Percentiles rank a stretch among this genome's conserved stretches.
Conservation (phyloP, 2,329 filamentous ascomycete species). For the Berkeleyomyces rouxiae region DNA sequence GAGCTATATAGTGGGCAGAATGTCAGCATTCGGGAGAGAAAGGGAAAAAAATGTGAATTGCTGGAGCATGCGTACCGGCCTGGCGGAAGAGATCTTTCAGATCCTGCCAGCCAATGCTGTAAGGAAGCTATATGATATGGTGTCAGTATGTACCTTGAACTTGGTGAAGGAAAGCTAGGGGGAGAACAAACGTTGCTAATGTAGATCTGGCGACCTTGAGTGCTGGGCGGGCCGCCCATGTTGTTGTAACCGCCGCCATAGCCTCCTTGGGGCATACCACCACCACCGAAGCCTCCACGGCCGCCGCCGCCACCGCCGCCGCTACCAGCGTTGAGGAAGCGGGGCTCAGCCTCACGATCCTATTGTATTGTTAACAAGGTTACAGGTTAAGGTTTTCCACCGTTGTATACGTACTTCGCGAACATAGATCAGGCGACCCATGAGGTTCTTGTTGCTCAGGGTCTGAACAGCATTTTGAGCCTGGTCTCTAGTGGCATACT, state of each 20-base stretch:
- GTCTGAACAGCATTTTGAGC: slow-evolving; percentile 93
- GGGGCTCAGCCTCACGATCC: slow-evolving; percentile 96
- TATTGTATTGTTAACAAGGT: slow-evolving; percentile 22
- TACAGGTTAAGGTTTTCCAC: background rate
- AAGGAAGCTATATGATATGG: slow-evolving; percentile 55
- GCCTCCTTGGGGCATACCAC: slow-evolving; percentile 27
- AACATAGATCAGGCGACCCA: slow-evolving; percentile 97
- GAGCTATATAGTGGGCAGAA: slow-evolving; percentile 21
- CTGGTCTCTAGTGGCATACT: slow-evolving; percentile 99
- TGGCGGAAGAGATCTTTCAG: slow-evolving; percentile 97
- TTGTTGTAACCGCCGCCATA: slow-evolving; percentile 36
- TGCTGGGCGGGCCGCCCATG: slow-evolving; percentile 31
- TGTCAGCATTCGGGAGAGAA: slow-evolving; percentile 7
- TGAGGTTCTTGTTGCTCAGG: slow-evolving; percentile 97
- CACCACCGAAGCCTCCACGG: slow-evolving; percentile 39
- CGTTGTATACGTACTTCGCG: slow-evolving; percentile 53
- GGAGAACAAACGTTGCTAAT: slow-evolving; percentile 80
- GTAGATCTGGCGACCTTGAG: slow-evolving; percentile 74
- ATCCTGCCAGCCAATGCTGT: slow-evolving; percentile 96
- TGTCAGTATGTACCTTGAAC: slow-evolving; percentile 18
- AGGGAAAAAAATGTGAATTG: background rate
- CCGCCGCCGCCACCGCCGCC: slow-evolving; percentile 22
- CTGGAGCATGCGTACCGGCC: slow-evolving; percentile 53
- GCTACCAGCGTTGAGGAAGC: slow-evolving; percentile 62
- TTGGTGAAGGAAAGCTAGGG: slow-evolving; percentile 13